A percentile compares a stretch with the other conserved stretches of the same genome.
phyloP scores from a whole-genome alignment of 202 grass and related monocot species.

The Tripidium arundinaceum region DNA sequence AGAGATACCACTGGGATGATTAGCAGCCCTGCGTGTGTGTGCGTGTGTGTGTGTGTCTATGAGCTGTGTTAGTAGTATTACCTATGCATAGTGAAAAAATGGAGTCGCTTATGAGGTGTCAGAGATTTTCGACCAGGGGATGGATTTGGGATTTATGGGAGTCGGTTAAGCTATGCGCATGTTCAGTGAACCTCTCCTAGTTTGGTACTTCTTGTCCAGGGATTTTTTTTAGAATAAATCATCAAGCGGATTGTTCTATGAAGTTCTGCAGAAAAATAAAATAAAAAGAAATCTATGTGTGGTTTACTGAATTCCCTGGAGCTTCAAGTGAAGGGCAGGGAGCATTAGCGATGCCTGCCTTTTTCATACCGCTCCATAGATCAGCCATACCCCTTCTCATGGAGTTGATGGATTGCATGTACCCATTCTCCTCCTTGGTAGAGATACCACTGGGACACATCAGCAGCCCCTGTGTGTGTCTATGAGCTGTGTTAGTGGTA shows the following conservation, averaged over 20 bases:
- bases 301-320: slow-evolving; percentile 25
- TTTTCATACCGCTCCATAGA: slow-evolving; percentile 87
- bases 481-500: not conserved
- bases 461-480: not conserved
- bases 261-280: not conserved
- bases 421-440: slow-evolving; percentile 30
- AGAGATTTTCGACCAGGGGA: not conserved
- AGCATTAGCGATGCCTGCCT: slow-evolving; percentile 50
- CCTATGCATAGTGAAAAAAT: not conserved
- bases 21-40: no score
- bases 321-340: slow-evolving; percentile 79
- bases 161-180: not conserved
- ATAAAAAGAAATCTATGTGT: not conserved
- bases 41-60: not conserved
- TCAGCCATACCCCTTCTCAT: slow-evolving; percentile 26
- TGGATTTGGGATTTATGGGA: not conserved
- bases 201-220: not conserved
- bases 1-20: slow-evolving; percentile 54
- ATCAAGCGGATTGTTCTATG: not conserved
- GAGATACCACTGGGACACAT: slow-evolving; percentile 57
- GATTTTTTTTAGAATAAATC: not conserved
- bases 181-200: not conserved
- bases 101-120: no score
- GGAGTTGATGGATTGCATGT: slow-evolving; percentile 27
- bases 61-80: not conserved